A percentile compares a stretch with the other conserved stretches of the same genome.
Conservation (phyloP, 768 basidiomycete genomes). For the Auricularia sp. region DNA sequence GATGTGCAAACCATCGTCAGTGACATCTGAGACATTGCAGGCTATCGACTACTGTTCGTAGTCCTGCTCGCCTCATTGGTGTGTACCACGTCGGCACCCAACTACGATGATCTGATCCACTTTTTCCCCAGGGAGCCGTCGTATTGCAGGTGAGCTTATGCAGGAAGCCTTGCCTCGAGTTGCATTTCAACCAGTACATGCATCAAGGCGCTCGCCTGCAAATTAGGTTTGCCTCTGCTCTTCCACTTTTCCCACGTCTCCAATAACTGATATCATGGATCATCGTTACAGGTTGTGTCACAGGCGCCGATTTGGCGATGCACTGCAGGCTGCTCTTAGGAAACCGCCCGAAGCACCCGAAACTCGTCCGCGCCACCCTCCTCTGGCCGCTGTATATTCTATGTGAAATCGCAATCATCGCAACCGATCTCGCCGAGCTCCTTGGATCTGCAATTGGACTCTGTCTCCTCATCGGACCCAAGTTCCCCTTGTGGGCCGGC, state of each 20-base stretch:
- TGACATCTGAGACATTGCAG: background rate
- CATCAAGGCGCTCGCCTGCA: constrained; percentile 60
- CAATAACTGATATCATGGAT: background rate
- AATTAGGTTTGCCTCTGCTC: constrained; percentile 40
- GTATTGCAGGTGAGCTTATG: background rate
- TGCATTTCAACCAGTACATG: background rate
- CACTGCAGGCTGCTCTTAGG: constrained; percentile 58
- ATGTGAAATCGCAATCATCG: constrained; percentile 54
- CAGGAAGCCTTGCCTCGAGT: background rate
- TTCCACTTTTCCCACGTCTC: background rate
- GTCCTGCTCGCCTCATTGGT: constrained; percentile 71
- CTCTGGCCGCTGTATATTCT: constrained; percentile 58
- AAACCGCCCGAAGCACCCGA: constrained; percentile 49
- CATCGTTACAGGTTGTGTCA: constrained; percentile 11
- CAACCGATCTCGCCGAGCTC: constrained; percentile 74
- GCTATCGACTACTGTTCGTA: constrained; percentile 79
- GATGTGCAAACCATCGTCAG: background rate
- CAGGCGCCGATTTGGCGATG: constrained; percentile 41
- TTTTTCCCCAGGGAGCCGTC: background rate
- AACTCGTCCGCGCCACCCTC: constrained; percentile 46
- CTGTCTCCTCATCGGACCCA: constrained; percentile 55
- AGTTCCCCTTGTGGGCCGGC: constrained; percentile 57
- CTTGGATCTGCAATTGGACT: constrained; percentile 75
- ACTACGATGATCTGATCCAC: background rate
- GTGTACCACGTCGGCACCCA: constrained; percentile 36